Evolutionary conservation across 257 asterid genomes (phyloP), one percentile per base, ranked within the genome.

Genomic region (Forsythia viridissima): DNA sequence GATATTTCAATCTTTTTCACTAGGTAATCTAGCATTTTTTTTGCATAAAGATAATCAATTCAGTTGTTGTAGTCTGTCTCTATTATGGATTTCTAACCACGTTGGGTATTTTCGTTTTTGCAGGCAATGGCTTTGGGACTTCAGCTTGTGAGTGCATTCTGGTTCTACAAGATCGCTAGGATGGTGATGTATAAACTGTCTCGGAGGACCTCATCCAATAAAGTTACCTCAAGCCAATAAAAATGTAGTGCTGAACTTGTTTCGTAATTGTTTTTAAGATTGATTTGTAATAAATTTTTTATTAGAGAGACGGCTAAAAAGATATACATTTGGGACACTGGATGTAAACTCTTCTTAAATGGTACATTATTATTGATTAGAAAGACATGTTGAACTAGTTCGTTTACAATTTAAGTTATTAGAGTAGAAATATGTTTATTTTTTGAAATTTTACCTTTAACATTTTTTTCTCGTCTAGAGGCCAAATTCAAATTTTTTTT

Each of bases 101-200:
- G 0, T 21, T 3, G 68, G 15, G 13, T 10, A 3, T 37, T 18
- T 41, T 75, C 42, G 41, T 40, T 73, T 76, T 51, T 73, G 30
- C 82, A 95, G 99, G 96, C 92, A 63, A 92, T 90, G 99, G 97
- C 97, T 43, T 72, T 90, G 78, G 97, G 98, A 75, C 88, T 95
- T 57, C 96, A 87, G 78, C 79, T 92, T 2, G 97, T 92, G 80
- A 92, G 99, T 80, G 93, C 81, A 18, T 95, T 87, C 83, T 95
- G 99, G 99, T 90, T 93, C 90, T 92, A 89, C 87, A 93, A 89
- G 87, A 95, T 95, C 80, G 89, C 77, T 24, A 89, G 92, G 73
- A 95, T 91, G 99, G 86, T 93, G 70, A 71, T 77, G 70, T 87
- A 84, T 86, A 95, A 95, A 82, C 71, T 93, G 38, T 76, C 85